Conservation (phyloP, 2,329 filamentous ascomycete species). For the Alternaria atra region DNA sequence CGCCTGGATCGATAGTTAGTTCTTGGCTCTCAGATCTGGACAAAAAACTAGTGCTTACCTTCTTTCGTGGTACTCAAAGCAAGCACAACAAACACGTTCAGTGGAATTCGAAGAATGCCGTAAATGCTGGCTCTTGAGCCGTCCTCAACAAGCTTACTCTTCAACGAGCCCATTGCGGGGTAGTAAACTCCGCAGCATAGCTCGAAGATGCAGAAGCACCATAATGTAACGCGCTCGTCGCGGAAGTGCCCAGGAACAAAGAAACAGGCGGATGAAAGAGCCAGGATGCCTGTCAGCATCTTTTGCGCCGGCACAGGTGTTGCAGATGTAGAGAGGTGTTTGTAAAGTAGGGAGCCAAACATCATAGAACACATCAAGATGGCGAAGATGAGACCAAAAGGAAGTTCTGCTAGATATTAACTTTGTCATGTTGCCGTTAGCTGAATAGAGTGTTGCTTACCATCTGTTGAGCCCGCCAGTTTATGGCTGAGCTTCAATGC, state of each 20-base stretch:
- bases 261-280: constrained; percentile 41
- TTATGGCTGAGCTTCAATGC: constrained; percentile 56
- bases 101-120: constrained; percentile 65
- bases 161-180: constrained; percentile 65
- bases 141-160: constrained; percentile 65
- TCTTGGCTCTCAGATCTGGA: background rate
- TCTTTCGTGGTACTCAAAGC: constrained; percentile 45
- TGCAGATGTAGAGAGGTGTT: constrained; percentile 42
- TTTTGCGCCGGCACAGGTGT: constrained; percentile 36
- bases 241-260: constrained; percentile 52
- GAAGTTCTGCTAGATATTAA: constrained; percentile 38
- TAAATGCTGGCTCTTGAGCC: constrained; percentile 64
- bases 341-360: constrained; percentile 66
- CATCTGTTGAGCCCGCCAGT: constrained; percentile 36
- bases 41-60: constrained; percentile 26
- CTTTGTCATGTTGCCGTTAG: background rate
- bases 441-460: constrained; percentile 20
- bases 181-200: constrained; percentile 67
- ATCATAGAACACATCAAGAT: constrained; percentile 69
- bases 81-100: constrained; percentile 58
- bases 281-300: constrained; percentile 38
- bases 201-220: constrained; percentile 67
- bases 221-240: constrained; percentile 61
- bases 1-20: constrained; percentile 30
- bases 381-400: constrained; percentile 64